Conservation (phyloP, 2,329 filamentous ascomycete genomes). For the Neonectria ditissima region DNA sequence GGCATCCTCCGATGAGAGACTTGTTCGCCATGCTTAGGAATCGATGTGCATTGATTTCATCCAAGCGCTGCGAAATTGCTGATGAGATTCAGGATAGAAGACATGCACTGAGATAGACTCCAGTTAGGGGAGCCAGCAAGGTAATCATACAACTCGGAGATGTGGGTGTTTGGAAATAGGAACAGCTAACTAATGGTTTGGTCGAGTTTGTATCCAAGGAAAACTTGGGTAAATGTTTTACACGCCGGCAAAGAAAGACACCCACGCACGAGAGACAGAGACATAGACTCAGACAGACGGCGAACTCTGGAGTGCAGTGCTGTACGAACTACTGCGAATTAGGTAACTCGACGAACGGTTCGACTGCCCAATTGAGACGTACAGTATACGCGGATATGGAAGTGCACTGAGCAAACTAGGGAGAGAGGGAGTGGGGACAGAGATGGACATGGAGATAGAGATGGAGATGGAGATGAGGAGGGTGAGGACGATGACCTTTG, state of each 20-base stretch:
- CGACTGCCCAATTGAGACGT: neutral
- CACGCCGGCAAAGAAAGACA: constrained; percentile 10
- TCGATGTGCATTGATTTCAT: constrained; percentile 10
- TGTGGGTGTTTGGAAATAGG: constrained; percentile 1
- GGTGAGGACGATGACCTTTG: neutral
- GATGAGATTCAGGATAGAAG: constrained; percentile 8
- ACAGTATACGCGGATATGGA: neutral
- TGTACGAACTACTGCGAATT: neutral
- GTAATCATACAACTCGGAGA: constrained; percentile 5
- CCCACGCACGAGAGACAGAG: neutral
- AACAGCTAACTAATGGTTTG: neutral
- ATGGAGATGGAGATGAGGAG: neutral
- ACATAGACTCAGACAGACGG: neutral
- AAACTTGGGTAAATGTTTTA: constrained; percentile 6
- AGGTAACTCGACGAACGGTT: neutral
- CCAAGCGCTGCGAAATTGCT: neutral
- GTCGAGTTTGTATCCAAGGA: neutral
- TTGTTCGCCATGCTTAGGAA: neutral
- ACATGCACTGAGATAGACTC: constrained; percentile 19
- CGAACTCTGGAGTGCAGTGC: neutral
- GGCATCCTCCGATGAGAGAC: constrained; percentile 5
- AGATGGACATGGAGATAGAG: no score
- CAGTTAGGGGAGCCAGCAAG: constrained; percentile 6
- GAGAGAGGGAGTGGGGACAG: constrained; percentile 12
- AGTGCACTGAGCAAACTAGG: neutral